Base-by-base conservation (phyloP, 192 early-diverging fungal genomes). In the Coemansia sp. region DNA sequence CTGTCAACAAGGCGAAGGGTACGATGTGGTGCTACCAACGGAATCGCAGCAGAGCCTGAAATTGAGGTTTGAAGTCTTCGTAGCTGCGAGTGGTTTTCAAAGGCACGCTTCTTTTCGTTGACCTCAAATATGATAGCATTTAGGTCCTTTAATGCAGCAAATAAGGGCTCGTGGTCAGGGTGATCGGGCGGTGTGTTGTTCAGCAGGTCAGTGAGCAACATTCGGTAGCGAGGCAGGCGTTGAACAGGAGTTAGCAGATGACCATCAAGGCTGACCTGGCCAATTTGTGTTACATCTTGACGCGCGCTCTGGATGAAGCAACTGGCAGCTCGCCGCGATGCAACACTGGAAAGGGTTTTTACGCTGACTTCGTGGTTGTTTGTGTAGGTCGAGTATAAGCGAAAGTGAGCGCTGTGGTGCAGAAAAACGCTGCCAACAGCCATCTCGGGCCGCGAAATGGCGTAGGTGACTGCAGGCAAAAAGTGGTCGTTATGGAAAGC, bases 221-320 rank as follows among this genome's bases (percentile, higher is more conserved):
- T 78, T 21, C 89, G 90, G 75, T 98, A 99, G 76, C 95, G 85
- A 12, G 95, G 95, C 39, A 99, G 85, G 5, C 97, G 88, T 73
- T 99, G 97, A 24, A 99, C 85, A 1, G 97, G 97, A 6, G 96
- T 83, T 21, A 98, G 84, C 53, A 97, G 72, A 70, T 90, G 94
- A 6, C 90, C 86, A 60, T 93, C 88, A 8, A 97, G 86, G 37
- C 83, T 89, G 62, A 95, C 84, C 70, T 95, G 94, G 25, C 83
- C 81, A 56, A 93, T 69, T 37, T 79, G 93, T 50, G 75, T 85
- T 56, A 84, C 82, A 62, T 84, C 84, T 35, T 73, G 72, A 60
- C 61, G 73, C 27, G 62, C 75, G 43, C 43, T 55, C 51, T 56
- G 82, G 39, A 65, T 76, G 67, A 81, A 81, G 49, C 50, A 61